A percentile compares a stretch with the other conserved stretches of the same genome.
These are phyloP conservation scores for Lactifluus subvellereus DNA, from an alignment of 768 basidiomycete genomes.

Conservation along the genomic window DNA sequence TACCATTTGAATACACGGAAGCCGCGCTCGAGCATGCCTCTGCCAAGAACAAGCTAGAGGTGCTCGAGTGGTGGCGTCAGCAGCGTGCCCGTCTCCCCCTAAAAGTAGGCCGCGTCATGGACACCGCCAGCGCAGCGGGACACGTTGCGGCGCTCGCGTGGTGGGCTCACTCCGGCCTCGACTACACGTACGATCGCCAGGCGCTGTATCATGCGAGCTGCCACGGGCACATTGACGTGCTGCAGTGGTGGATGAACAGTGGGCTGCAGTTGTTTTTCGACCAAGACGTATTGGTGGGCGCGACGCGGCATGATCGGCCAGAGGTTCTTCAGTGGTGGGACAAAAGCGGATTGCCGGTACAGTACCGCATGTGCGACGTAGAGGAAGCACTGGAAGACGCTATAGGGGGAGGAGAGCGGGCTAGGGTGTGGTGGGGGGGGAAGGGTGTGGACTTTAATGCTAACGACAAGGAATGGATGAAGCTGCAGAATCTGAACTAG, in stretches of 20 bases:
- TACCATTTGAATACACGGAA: conserved; percentile 69
- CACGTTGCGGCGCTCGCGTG: conserved; percentile 73
- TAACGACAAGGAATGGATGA: conserved; percentile 85
- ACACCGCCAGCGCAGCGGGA: conserved; percentile 76
- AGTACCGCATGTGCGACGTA: conserved; percentile 87
- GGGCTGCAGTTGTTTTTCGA: conserved; percentile 76
- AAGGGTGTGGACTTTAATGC: conserved; percentile 82
- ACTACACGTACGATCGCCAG: conserved; percentile 71
- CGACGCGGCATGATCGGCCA: conserved; percentile 74
- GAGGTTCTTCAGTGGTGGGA: conserved; percentile 90
- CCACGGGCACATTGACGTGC: conserved; percentile 70
- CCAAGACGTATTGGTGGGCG: conserved; percentile 70
- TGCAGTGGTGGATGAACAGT: conserved; percentile 80
- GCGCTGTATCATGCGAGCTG: conserved; percentile 75
- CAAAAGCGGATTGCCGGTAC: conserved; percentile 66
- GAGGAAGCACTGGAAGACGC: conserved; percentile 89
- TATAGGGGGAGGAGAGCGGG: conserved; percentile 70
- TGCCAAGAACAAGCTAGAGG: conserved; percentile 66
- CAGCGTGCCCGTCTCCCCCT: conserved; percentile 52
- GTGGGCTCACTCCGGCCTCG: conserved; percentile 77
- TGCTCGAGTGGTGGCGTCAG: conserved; percentile 80
- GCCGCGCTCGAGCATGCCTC: conserved; percentile 76
- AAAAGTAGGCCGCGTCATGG: conserved; percentile 81
- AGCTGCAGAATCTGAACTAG: conserved; percentile 66
- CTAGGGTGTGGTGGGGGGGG: conserved; percentile 72